These are phyloP conservation scores for Sarocladium strictum DNA, from an alignment of 2,329 filamentous ascomycete species.

Conservation along the genomic window DNA sequence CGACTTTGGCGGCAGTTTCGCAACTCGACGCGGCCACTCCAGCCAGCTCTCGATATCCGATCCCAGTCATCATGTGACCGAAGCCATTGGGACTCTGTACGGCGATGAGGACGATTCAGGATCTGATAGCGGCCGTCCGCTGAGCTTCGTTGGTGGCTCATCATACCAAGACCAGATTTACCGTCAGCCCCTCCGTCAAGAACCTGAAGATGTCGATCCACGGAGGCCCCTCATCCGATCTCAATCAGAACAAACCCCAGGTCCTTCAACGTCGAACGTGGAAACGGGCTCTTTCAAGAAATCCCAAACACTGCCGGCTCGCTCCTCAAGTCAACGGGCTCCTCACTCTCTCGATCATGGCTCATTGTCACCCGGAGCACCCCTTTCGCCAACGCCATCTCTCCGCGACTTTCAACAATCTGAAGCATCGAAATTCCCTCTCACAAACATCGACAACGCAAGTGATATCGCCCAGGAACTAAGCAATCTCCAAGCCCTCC, in stretches of 20 bases:
- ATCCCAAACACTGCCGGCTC: constrained; percentile 34
- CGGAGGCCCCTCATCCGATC: constrained; percentile 38
- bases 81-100: constrained; percentile 88
- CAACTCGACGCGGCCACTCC: constrained; percentile 51
- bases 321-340: constrained; percentile 25
- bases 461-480: constrained; percentile 87
- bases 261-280: constrained; percentile 24
- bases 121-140: constrained; percentile 47
- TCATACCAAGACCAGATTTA: constrained; percentile 47
- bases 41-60: constrained; percentile 69
- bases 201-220: constrained; percentile 28
- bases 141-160: constrained; percentile 64
- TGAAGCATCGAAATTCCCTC: constrained; percentile 66
- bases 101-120: constrained; percentile 65
- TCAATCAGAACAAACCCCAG: constrained; percentile 33
- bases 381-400: constrained; percentile 45
- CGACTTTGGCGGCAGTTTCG: constrained; percentile 51
- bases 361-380: constrained; percentile 30
- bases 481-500: constrained; percentile 83
- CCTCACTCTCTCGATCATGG: constrained; percentile 34
- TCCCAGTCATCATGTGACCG: constrained; percentile 88
- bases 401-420: constrained; percentile 45
- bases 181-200: constrained; percentile 22
- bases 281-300: constrained; percentile 33
- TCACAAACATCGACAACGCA: constrained; percentile 85